Percentiles rank a stretch among this genome's conserved stretches.
phyloP scores from a whole-genome alignment of 2,329 filamentous ascomycete species.

The Talaromyces piceae region DNA sequence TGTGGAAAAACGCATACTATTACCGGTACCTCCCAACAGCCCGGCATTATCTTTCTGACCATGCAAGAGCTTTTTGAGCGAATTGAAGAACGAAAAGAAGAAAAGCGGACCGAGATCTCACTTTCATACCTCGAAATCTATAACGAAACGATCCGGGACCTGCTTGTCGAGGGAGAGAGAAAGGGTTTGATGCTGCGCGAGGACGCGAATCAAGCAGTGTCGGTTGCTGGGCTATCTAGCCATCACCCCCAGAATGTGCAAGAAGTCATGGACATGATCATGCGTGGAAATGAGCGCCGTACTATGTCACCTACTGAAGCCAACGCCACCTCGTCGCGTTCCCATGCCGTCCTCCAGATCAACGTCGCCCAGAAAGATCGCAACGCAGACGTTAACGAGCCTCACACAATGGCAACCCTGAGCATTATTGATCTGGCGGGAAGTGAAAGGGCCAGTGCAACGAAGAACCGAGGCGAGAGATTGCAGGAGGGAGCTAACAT shows the following conservation, averaged over 20 bases:
- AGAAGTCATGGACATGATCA: slow-evolving; percentile 99
- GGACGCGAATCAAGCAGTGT: slow-evolving; percentile 87
- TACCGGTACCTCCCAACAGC: slow-evolving; percentile 80
- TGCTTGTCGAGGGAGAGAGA: slow-evolving; percentile 80
- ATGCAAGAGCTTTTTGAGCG: slow-evolving; percentile 99
- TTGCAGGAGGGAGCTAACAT: slow-evolving; percentile 95
- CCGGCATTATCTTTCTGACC: slow-evolving; percentile 95
- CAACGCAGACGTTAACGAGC: slow-evolving; percentile 85
- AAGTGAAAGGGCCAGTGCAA: slow-evolving; percentile 90
- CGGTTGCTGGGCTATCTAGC: slow-evolving; percentile 82
- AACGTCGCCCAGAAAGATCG: slow-evolving; percentile 92
- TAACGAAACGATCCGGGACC: slow-evolving; percentile 95
- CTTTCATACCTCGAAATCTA: slow-evolving; percentile 97
- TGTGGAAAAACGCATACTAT: slow-evolving; percentile 99
- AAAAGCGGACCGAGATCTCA: slow-evolving; percentile 83
- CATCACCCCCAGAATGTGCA: slow-evolving; percentile 86
- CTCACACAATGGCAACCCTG: slow-evolving; percentile 94
- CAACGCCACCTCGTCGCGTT: slow-evolving; percentile 94
- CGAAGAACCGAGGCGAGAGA: slow-evolving; percentile 89
- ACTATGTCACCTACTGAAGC: slow-evolving; percentile 96
- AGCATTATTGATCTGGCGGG: slow-evolving; percentile 97
- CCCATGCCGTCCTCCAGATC: slow-evolving; percentile 94
- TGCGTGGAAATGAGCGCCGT: slow-evolving; percentile 85
- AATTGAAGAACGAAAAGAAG: slow-evolving; percentile 75
- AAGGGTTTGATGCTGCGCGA: slow-evolving; percentile 84